Evolutionary conservation across 2,329 filamentous ascomycete species (phyloP).

Genomic region (Scolecobasidium constrictum): DNA sequence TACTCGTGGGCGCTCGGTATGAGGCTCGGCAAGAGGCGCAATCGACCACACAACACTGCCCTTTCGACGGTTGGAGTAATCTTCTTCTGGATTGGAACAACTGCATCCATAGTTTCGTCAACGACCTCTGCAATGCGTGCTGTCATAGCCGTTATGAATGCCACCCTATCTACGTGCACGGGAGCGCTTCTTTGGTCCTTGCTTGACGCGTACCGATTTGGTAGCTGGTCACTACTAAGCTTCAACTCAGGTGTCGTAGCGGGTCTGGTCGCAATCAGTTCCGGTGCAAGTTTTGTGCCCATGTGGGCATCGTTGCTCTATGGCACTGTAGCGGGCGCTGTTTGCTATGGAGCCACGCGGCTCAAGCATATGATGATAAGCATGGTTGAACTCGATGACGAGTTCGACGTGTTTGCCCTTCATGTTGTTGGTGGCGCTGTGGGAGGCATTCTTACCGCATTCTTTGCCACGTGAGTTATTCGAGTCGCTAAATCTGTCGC

Average conservation of each 20-base stretch:
- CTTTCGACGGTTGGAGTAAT: slow-evolving; percentile 88
- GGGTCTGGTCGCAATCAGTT: slow-evolving; percentile 79
- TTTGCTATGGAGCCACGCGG: slow-evolving; percentile 85
- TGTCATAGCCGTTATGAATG: slow-evolving; percentile 77
- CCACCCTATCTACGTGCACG: slow-evolving; percentile 73
- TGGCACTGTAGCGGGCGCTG: slow-evolving; percentile 62
- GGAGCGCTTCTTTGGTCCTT: slow-evolving; percentile 85
- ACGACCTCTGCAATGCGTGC: slow-evolving; percentile 72
- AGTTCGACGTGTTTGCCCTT: slow-evolving; percentile 79
- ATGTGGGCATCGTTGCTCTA: slow-evolving; percentile 76
- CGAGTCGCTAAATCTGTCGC: no score
- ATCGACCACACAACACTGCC: slow-evolving; percentile 83
- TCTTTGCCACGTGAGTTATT: slow-evolving; percentile 85
- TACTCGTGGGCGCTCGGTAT: slow-evolving; percentile 88
- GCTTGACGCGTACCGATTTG: slow-evolving; percentile 77
- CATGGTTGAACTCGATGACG: slow-evolving; percentile 74
- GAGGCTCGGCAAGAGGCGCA: slow-evolving; percentile 75
- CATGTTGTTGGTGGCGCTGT: slow-evolving; percentile 69
- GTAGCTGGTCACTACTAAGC: slow-evolving; percentile 89
- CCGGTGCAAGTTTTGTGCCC: slow-evolving; percentile 76
- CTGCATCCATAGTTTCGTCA: slow-evolving; percentile 84
- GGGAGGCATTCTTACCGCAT: slow-evolving; percentile 67
- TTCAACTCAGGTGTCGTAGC: slow-evolving; percentile 88
- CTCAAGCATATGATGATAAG: slow-evolving; percentile 77
- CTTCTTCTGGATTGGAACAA: slow-evolving; percentile 93